These are phyloP conservation scores for Aspergillus hortae DNA, from an alignment of 2,329 filamentous ascomycete genomes.

Conservation along the genomic window DNA sequence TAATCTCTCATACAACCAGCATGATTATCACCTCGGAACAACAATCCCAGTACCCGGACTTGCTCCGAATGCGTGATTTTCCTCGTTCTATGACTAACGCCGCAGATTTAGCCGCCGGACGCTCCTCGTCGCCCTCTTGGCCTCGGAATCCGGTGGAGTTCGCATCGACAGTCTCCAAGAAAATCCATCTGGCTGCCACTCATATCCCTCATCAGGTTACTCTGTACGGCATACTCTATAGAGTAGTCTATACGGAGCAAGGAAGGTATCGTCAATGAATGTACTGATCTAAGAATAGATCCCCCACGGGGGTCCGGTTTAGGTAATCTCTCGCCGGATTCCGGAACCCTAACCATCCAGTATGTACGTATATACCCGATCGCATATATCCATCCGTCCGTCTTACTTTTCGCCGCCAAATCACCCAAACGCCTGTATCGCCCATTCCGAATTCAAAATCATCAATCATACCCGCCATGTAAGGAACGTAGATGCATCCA, in stretches of 20 bases:
- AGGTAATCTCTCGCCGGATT: conserved; percentile 10
- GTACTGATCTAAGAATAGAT: neutral
- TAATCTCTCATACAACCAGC: too few species aligned
- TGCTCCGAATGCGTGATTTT: neutral
- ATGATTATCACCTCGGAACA: too few species aligned
- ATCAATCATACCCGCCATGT: neutral
- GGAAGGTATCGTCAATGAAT: too few species aligned
- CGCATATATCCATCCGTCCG: too few species aligned
- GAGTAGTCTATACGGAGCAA: too few species aligned
- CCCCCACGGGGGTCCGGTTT: conserved; percentile 13
- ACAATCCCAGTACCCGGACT: neutral
- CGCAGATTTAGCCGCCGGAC: neutral
- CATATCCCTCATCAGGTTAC: too few species aligned
- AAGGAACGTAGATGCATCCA: neutral
- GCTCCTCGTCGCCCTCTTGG: neutral
- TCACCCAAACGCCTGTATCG: conserved; percentile 3
- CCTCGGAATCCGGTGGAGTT: neutral
- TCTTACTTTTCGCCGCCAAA: too few species aligned
- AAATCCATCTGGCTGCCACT: too few species aligned
- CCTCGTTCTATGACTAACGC: neutral
- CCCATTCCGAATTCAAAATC: neutral
- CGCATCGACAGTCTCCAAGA: too few species aligned
- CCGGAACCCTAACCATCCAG: conserved; percentile 1
- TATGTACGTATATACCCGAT: conserved; percentile 1
- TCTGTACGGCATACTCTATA: too few species aligned